Conservation (phyloP, 345 rosid species). For the Brassica cretica region DNA sequence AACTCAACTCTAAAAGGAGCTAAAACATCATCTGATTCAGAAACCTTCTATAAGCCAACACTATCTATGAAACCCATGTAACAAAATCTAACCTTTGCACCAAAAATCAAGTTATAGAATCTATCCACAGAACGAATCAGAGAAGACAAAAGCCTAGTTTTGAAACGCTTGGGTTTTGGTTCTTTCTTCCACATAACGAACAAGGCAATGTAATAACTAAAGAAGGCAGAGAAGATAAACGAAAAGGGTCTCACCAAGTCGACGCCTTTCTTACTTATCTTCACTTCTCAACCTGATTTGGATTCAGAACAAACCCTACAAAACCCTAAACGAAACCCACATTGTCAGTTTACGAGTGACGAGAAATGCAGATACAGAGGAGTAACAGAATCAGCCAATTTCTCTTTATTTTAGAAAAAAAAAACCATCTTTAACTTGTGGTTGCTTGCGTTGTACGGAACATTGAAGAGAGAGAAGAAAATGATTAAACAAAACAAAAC, state of each 20-base stretch:
- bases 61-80: too few relatives aligned
- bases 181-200: neutral
- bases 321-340: neutral
- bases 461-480: neutral
- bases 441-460: conserved; percentile 33
- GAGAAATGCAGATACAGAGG: conserved; percentile 6
- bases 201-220: neutral
- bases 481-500: neutral
- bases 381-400: neutral
- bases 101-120: neutral
- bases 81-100: too few relatives aligned
- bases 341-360: conserved; percentile 4
- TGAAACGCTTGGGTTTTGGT: neutral
- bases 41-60: neutral
- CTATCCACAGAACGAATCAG: neutral
- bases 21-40: neutral
- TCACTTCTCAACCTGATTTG: neutral
- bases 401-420: neutral
- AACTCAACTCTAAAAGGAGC: neutral
- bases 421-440: neutral
- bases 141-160: neutral
- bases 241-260: neutral
- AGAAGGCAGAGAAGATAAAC: neutral
- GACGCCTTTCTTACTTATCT: neutral
- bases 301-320: neutral